These are phyloP conservation scores for Corrigiola litoralis DNA, from an alignment of 179 eudicot genomes.

Conservation along the genomic window DNA sequence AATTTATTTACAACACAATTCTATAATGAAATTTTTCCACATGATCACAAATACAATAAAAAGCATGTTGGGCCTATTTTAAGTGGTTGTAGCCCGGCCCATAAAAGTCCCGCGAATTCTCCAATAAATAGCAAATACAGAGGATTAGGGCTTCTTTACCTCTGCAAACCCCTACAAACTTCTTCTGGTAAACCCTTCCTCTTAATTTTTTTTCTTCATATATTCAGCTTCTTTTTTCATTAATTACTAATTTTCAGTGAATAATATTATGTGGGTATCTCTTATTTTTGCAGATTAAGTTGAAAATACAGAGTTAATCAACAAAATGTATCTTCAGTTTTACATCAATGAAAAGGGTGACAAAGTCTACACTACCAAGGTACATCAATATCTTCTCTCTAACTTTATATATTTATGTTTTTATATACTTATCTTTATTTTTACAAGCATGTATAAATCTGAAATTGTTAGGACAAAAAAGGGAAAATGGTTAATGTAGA, in stretches of 20 bases:
- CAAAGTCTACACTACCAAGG: slow-evolving; percentile 98
- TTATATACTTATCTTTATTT: no score
- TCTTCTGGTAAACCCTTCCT: not conserved
- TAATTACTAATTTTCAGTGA: not conserved
- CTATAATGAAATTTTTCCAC: no score
- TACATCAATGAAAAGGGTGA: slow-evolving; percentile 92
- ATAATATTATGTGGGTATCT: not conserved
- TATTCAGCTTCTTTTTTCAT: not conserved
- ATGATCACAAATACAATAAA: no score
- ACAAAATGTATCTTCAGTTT: slow-evolving; percentile 80
- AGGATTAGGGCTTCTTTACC: not conserved
- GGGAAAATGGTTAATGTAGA: no score
- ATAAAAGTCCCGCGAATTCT: not conserved
- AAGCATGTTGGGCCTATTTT: no score
- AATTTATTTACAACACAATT: no score
- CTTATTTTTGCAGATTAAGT: not conserved
- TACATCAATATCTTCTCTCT: not conserved
- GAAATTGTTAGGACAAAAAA: no score
- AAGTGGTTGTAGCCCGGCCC: not conserved
- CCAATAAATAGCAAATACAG: not conserved
- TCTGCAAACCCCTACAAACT: not conserved
- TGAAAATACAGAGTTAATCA: not conserved
- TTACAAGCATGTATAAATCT: not conserved
- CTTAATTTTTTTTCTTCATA: not conserved
- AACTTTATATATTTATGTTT: no score